phyloP scores from a whole-genome alignment of 805 yeast genomes.

The Peterozyma xylosa region DNA sequence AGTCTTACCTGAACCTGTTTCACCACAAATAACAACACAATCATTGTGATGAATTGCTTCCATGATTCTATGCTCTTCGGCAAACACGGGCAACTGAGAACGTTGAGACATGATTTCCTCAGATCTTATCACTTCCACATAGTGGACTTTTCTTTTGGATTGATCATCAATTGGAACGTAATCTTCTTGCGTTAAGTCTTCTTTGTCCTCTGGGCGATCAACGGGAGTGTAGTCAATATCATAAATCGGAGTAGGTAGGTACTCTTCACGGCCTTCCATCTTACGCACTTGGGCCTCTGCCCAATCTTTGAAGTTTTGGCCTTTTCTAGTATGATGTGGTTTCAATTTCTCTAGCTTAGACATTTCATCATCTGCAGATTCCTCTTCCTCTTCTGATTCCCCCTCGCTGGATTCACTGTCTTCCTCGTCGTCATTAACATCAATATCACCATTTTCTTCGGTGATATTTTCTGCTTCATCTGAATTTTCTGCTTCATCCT shows the following conservation, averaged over 20 bases:
- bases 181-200: constrained; percentile 60
- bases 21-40: constrained; percentile 89
- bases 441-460: constrained; percentile 17
- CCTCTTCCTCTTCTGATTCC: constrained; percentile 23
- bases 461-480: constrained; percentile 21
- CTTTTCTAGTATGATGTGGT: constrained; percentile 39
- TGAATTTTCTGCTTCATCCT: constrained; percentile 10
- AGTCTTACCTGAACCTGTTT: constrained; percentile 97
- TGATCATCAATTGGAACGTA: constrained; percentile 50
- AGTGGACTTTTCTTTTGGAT: constrained; percentile 52
- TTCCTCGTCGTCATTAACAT: constrained; percentile 15
- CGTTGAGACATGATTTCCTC: constrained; percentile 62
- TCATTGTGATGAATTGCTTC: constrained; percentile 93
- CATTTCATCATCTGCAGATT: constrained; percentile 24
- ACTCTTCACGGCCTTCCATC: constrained; percentile 51
- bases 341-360: constrained; percentile 22
- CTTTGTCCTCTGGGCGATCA: constrained; percentile 64
- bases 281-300: constrained; percentile 67
- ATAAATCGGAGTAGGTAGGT: constrained; percentile 36
- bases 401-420: constrained; percentile 19
- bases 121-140: constrained; percentile 59
- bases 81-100: constrained; percentile 75
- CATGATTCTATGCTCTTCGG: constrained; percentile 89
- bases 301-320: constrained; percentile 78
- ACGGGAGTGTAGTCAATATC: constrained; percentile 51